phyloP scores from a whole-genome alignment of 148 eudicot species.

The Nepenthes gracilis region DNA sequence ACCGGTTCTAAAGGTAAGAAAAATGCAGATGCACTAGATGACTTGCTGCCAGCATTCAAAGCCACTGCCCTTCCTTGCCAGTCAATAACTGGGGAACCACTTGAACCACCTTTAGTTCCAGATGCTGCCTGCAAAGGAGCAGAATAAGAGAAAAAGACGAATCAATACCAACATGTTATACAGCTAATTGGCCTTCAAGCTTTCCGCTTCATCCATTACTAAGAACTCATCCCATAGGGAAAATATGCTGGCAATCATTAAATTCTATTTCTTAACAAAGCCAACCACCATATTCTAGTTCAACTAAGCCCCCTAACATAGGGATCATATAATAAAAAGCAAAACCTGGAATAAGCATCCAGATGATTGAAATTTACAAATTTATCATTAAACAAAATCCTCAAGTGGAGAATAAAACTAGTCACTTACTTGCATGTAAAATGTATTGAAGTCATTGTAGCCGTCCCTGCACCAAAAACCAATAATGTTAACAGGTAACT shows the following conservation, averaged over 20 bases:
- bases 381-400: not conserved
- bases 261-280: not conserved
- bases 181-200: not conserved
- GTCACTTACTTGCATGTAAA: constrained; percentile 94
- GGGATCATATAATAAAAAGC: too few species aligned
- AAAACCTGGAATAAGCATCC: too few species aligned
- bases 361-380: not conserved
- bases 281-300: too few species aligned
- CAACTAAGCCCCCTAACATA: too few species aligned
- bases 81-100: constrained; percentile 98
- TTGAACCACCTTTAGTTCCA: constrained; percentile 98
- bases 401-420: not conserved
- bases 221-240: too few species aligned
- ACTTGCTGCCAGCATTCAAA: constrained; percentile 93
- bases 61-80: constrained; percentile 99
- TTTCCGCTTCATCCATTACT: too few species aligned
- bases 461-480: constrained; percentile 72
- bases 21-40: constrained; percentile 90
- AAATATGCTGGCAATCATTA: not conserved
- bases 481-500: too few species aligned
- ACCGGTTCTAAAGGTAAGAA: constrained; percentile 95
- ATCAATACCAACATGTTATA: not conserved
- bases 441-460: constrained; percentile 96
- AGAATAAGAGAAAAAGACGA: constrained; percentile 4
- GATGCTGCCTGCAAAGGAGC: constrained; percentile 74